A percentile compares a stretch with the other conserved stretches of the same genome.
These are phyloP conservation scores for Fusarium pseudograminearum DNA, from an alignment of 2,329 filamentous ascomycete genomes.

Conservation along the genomic window DNA sequence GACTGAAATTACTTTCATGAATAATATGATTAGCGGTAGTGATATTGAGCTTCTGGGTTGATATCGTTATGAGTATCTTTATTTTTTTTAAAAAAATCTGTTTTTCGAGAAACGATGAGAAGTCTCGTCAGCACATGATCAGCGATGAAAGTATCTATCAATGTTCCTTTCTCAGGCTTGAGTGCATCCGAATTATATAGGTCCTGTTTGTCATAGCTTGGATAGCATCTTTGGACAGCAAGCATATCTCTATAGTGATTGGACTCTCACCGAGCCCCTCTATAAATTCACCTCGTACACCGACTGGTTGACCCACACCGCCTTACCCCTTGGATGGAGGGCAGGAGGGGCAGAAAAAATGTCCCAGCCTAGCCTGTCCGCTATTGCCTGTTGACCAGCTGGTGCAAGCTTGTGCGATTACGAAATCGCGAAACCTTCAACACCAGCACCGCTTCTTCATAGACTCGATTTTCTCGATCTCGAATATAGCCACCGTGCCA, in stretches of 20 bases:
- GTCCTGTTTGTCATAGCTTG: background rate
- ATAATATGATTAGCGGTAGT: background rate
- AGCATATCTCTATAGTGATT: conserved; percentile 19
- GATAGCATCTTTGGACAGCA: too few species aligned
- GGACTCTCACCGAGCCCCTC: conserved; percentile 37
- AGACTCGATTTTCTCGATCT: conserved; percentile 36
- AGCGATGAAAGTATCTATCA: background rate
- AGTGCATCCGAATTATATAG: background rate
- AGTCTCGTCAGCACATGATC: background rate
- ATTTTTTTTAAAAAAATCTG: background rate
- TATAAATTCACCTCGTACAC: conserved; percentile 43
- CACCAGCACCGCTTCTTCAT: conserved; percentile 33
- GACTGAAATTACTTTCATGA: background rate
- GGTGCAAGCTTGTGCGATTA: conserved; percentile 50
- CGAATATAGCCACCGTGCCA: conserved; percentile 40
- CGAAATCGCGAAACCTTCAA: conserved; percentile 47
- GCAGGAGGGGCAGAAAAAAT: conserved; percentile 53
- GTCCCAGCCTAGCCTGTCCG: conserved; percentile 48
- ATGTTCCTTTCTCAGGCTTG: background rate
- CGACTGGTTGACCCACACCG: conserved; percentile 36
- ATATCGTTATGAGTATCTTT: too few species aligned
- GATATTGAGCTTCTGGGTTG: too few species aligned
- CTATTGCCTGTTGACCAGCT: conserved; percentile 48
- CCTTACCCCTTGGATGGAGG: conserved; percentile 41
- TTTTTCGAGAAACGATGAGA: background rate